Conservation (phyloP, 176 grass and related monocot genomes). For the Pontederia crassipes region DNA sequence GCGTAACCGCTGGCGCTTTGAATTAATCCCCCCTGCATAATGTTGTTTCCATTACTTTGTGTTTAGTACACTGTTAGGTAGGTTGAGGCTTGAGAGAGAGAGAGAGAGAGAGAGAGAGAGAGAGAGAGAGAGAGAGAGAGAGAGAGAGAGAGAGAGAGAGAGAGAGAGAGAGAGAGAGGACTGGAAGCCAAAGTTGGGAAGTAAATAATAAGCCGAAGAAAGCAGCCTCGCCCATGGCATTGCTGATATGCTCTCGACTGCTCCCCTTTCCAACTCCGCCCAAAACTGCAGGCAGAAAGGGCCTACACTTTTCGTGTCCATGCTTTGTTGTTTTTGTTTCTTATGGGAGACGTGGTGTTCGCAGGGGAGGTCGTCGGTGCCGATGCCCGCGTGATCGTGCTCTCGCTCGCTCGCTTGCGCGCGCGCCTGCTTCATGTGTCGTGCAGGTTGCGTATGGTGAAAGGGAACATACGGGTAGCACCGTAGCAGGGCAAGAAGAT, state of each 20-base stretch:
- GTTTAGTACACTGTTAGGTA: neutral
- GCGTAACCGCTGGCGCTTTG: too few species aligned
- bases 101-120: neutral
- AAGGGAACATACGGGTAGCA: neutral
- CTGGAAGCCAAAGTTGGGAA: neutral
- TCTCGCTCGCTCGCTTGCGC: neutral
- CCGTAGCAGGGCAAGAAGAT: neutral
- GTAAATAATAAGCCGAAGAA: slow-evolving; percentile 4
- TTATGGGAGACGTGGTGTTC: neutral
- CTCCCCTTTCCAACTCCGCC: neutral
- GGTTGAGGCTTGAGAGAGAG: neutral
- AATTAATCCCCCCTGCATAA: neutral
- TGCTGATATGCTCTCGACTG: neutral
- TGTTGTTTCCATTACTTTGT: neutral
- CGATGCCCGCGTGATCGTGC: neutral
- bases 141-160: neutral
- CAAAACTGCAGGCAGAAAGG: neutral
- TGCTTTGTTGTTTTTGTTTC: neutral
- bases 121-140: neutral
- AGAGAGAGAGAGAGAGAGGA: neutral
- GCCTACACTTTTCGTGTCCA: neutral
- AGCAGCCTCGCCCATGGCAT: neutral
- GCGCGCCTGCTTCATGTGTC: neutral
- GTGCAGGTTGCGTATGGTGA: slow-evolving; percentile 1
- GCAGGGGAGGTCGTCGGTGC: neutral